phyloP scores from a whole-genome alignment of 805 yeast species.

The Komagataella mondaviorum region DNA sequence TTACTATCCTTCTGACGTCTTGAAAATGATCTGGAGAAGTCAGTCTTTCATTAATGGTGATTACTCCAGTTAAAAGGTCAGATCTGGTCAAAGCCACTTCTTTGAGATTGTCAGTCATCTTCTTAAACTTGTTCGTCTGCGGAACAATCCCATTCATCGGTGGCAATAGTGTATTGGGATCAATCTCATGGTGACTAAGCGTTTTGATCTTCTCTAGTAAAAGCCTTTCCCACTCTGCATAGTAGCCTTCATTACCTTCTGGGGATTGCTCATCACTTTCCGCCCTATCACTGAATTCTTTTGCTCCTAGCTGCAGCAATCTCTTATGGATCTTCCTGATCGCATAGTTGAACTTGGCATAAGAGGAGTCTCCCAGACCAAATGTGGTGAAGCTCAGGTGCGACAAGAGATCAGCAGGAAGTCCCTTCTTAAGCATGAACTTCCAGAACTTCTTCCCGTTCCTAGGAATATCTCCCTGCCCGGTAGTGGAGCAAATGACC shows the following conservation, averaged over 20 bases:
- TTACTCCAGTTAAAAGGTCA: conserved; percentile 24
- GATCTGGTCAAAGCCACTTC: conserved; percentile 17
- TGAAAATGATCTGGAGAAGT: conserved; percentile 73
- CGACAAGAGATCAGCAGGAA: conserved; percentile 44
- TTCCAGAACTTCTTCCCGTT: conserved; percentile 67
- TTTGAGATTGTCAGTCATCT: conserved; percentile 15
- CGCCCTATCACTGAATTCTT: conserved; percentile 55
- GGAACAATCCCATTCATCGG: conserved; percentile 20
- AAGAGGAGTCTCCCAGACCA: conserved; percentile 91
- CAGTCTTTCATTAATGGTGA: conserved; percentile 41
- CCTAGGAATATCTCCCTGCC: conserved; percentile 88
- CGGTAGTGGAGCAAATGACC: conserved; percentile 77
- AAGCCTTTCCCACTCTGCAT: conserved; percentile 55
- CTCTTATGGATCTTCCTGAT: conserved; percentile 71
- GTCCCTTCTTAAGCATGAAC: conserved; percentile 50
- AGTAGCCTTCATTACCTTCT: conserved; percentile 67
- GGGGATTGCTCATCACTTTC: conserved; percentile 83
- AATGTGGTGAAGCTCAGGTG: conserved; percentile 58
- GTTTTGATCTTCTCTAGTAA: conserved; percentile 23
- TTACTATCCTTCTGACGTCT: conserved; percentile 60
- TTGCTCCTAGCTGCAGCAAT: conserved; percentile 69
- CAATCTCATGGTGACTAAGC: conserved; percentile 14
- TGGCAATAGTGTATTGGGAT: conserved; percentile 21
- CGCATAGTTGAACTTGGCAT: conserved; percentile 84
- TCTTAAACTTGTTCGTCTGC: conserved; percentile 14